Base-by-base conservation (phyloP, 2,329 filamentous ascomycete genomes). In the Pyricularia pennisetigena region DNA sequence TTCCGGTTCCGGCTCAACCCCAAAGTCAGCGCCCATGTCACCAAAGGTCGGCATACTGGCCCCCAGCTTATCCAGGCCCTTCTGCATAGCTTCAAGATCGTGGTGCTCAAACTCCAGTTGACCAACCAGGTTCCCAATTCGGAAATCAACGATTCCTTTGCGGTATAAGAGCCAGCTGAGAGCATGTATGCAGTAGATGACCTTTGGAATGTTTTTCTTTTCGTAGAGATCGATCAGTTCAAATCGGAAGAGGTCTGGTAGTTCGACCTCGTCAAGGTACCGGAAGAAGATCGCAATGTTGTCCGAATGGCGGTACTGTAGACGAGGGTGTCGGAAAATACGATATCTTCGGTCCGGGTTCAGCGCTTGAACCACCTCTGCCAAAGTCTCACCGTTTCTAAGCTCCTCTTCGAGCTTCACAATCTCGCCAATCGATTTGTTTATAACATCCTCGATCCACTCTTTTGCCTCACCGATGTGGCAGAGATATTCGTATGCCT, bases 171-270 rank as follows among this genome's bases (percentile, higher is more conserved):
- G 84, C 93, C 94, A 99, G 76, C 94, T 98, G 23, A 99, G 82
- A 0, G 95, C 95, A 75, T 99, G 95, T 67, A 99, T 95, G 76
- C 95, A 99, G 80, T 99, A 97, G 70, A 99, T 99, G 76, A 98
- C 96, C 78, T 98, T 99, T 4, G 95, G 95, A 1, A 98, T 96
- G 74, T 99, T 99, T 80, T 99, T 99, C 83, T 98, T 99, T 79
- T 99, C 96, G 81, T 99, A 99, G 14, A 99, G 81, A 78, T 99
- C 95, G 71, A 98, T 97, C 64, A 98, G 84, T 77, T 99, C 95
- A 77, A 99, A 99, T 69, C 94, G 89, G 78, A 99, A 99, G 23
- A 99, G 85, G 73, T 99, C 96, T 1, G 95, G 95, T 3, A 99
- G 82, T 74, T 97, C 91, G 9, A 97, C 88, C 70, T 97, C 92